Conservation (phyloP, 169 alveolate genomes). For the Plasmodium cynomolgi region DNA sequence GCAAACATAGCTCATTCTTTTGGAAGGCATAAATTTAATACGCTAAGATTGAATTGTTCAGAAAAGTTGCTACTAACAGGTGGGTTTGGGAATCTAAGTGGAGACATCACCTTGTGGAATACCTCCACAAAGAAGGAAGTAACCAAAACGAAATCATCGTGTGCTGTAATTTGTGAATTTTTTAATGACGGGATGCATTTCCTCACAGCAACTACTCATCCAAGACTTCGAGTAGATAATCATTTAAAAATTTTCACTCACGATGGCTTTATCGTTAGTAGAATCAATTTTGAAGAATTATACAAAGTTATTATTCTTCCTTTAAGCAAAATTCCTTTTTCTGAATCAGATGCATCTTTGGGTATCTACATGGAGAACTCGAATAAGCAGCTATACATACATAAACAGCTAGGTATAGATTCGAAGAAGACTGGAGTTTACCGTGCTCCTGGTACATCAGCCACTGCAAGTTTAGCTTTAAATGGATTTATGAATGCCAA, state of each 20-base stretch:
- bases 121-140: conserved; percentile 79
- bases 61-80: conserved; percentile 87
- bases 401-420: conserved; percentile 70
- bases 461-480: neutral
- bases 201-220: conserved; percentile 90
- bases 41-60: conserved; percentile 85
- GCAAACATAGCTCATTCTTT: conserved; percentile 79
- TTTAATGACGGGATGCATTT: conserved; percentile 86
- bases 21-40: conserved; percentile 88
- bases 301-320: conserved; percentile 76
- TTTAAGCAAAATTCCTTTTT: conserved; percentile 30
- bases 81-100: conserved; percentile 94
- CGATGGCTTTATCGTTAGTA: conserved; percentile 82
- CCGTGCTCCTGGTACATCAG: conserved; percentile 80
- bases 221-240: conserved; percentile 93
- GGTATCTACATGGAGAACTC: neutral
- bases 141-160: conserved; percentile 80
- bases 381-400: conserved; percentile 7
- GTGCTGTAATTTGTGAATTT: conserved; percentile 86
- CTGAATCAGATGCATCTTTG: conserved; percentile 9
- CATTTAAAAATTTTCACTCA: conserved; percentile 86
- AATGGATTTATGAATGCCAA: neutral
- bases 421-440: conserved; percentile 73
- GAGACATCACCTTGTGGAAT: conserved; percentile 93
- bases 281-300: conserved; percentile 80